phyloP scores from a whole-genome alignment of 495 filamentous ascomycete species.

The Chaetomium fimeti region DNA sequence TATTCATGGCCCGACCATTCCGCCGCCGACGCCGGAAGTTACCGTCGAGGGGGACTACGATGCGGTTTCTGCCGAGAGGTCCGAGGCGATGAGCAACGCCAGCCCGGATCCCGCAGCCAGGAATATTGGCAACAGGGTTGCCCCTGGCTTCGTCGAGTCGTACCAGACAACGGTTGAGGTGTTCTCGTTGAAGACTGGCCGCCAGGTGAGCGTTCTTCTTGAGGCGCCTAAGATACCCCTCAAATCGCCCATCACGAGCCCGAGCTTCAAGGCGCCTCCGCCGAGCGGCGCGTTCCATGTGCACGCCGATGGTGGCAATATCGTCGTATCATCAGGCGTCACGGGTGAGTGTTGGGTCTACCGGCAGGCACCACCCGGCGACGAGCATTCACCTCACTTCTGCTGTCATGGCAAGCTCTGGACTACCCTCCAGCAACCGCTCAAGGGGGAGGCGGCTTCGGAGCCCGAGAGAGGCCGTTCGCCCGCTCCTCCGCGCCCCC shows the following conservation, averaged over 20 bases:
- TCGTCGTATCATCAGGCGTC: conserved; percentile 71
- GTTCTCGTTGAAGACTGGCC: conserved; percentile 70
- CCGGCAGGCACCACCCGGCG: conserved; percentile 37
- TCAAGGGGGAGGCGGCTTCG: conserved; percentile 46
- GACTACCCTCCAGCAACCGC: conserved; percentile 67
- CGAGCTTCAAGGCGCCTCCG: conserved; percentile 56
- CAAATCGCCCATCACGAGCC: conserved; percentile 52
- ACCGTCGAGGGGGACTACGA: conserved; percentile 42
- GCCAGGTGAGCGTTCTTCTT: conserved; percentile 67
- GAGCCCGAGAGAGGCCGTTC: conserved; percentile 46
- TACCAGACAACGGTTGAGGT: conserved; percentile 87
- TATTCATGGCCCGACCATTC: conserved; percentile 66
- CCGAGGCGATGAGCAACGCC: conserved; percentile 37
- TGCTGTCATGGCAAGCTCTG: conserved; percentile 75
- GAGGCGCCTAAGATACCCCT: conserved; percentile 50
- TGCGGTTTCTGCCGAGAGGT: conserved; percentile 40
- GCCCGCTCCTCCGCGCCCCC: conserved; percentile 39
- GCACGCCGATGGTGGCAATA: conserved; percentile 61
- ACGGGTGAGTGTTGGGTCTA: conserved; percentile 88
- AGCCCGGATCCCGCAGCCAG: conserved; percentile 30
- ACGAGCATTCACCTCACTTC: conserved; percentile 50
- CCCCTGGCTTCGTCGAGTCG: conserved; percentile 45
- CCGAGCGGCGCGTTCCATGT: conserved; percentile 71
- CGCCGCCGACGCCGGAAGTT: conserved; percentile 34
- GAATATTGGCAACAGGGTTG: conserved; percentile 16